Conservation (phyloP, 2,329 filamentous ascomycete species). For the Herpotrichia juniperi region DNA sequence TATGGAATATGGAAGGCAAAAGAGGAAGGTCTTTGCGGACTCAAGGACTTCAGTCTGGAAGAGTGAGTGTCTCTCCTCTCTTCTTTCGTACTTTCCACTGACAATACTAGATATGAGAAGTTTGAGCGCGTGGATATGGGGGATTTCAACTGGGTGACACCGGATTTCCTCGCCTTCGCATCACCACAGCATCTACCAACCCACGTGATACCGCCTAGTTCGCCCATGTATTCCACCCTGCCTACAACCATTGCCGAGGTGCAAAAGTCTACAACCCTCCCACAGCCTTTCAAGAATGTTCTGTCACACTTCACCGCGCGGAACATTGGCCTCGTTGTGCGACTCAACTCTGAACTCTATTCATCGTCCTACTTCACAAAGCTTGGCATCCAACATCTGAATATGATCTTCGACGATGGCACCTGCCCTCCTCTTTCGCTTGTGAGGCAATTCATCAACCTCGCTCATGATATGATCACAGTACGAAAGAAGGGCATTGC, state of each 20-base stretch:
- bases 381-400: conserved; percentile 90
- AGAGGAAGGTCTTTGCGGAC: conserved; percentile 87
- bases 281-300: conserved; percentile 94
- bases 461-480: conserved; percentile 93
- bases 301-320: conserved; percentile 85
- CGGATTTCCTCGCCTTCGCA: conserved; percentile 93
- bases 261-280: conserved; percentile 71
- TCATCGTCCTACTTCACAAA: conserved; percentile 97
- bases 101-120: conserved; percentile 74
- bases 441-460: conserved; percentile 93
- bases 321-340: conserved; percentile 90
- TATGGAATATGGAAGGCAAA: conserved; percentile 99
- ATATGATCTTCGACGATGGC: conserved; percentile 99
- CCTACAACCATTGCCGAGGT: conserved; percentile 79
- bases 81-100: conserved; percentile 13
- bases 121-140: conserved; percentile 97
- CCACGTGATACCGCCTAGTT: conserved; percentile 72
- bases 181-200: conserved; percentile 86
- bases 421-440: conserved; percentile 88
- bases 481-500: conserved; percentile 91
- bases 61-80: conserved; percentile 63
- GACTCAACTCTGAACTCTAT: conserved; percentile 94
- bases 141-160: conserved; percentile 99
- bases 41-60: conserved; percentile 94
- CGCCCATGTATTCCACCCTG: conserved; percentile 74